Evolutionary conservation across 805 yeast genomes (phyloP).

Genomic region (Brettanomyces nanus): DNA sequence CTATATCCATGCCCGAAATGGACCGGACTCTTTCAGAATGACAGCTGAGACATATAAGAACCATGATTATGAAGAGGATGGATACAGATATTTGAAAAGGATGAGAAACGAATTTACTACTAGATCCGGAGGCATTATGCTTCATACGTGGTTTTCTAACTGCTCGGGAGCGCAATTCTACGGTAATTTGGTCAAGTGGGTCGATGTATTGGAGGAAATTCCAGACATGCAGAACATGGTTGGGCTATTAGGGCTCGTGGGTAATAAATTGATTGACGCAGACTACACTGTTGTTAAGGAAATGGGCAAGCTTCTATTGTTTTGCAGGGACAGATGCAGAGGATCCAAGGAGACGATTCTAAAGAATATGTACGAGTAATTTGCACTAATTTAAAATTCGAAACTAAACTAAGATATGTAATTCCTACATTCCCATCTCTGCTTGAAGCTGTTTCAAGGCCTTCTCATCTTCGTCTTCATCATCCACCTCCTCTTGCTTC

Average conservation of each 20-base stretch:
- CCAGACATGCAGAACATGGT: constrained; percentile 39
- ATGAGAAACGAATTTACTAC: constrained; percentile 34
- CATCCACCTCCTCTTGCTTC: constrained; percentile 51
- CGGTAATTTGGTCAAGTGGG: constrained; percentile 33
- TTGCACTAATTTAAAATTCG: no score
- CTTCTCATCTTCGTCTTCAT: constrained; percentile 76
- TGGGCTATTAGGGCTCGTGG: constrained; percentile 45
- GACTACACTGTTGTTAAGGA: constrained; percentile 55
- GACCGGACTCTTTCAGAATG: constrained; percentile 12
- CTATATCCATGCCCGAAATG: constrained; percentile 33
- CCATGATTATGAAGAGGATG: constrained; percentile 31
- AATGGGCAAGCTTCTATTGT: constrained; percentile 41
- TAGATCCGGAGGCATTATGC: constrained; percentile 24
- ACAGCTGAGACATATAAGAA: not conserved
- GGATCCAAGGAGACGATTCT: constrained; percentile 41
- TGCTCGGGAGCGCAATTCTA: constrained; percentile 31
- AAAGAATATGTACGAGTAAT: constrained; percentile 38
- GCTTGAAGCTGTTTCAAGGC: constrained; percentile 77
- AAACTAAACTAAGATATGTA: no score
- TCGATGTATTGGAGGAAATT: constrained; percentile 31
- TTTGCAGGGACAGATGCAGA: constrained; percentile 46
- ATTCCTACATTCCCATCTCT: constrained; percentile 79
- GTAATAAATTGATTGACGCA: constrained; percentile 31
- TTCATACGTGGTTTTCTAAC: constrained; percentile 27
- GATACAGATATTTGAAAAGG: constrained; percentile 41